Conservation (phyloP, 2,329 filamentous ascomycete genomes). For the Calonectria leucothoes region DNA sequence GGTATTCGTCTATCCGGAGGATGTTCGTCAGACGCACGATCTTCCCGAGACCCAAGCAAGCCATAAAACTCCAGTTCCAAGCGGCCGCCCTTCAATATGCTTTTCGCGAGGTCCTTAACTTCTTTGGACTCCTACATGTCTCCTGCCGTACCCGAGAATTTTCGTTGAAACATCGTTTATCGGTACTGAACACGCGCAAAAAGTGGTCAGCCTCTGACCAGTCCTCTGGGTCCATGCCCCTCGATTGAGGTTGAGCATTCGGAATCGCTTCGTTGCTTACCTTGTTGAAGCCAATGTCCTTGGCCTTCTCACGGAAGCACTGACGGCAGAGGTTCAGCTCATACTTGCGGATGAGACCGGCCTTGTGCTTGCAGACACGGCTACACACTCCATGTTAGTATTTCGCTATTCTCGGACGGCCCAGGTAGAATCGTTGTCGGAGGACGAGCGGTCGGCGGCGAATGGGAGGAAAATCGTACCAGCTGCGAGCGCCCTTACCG, state of each 20-base stretch:
- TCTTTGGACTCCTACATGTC: slow-evolving; percentile 37
- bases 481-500: slow-evolving; percentile 94
- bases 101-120: slow-evolving; percentile 50
- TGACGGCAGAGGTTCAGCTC: slow-evolving; percentile 90
- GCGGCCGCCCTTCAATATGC: slow-evolving; percentile 56
- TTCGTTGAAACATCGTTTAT: slow-evolving; percentile 48
- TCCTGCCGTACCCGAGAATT: slow-evolving; percentile 39
- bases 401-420: slow-evolving; percentile 16
- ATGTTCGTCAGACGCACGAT: slow-evolving; percentile 56
- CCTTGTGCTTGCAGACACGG: slow-evolving; percentile 87
- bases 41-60: slow-evolving; percentile 58
- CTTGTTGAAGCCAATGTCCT: slow-evolving; percentile 81
- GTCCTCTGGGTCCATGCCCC: not conserved
- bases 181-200: slow-evolving; percentile 46
- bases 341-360: slow-evolving; percentile 99
- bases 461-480: slow-evolving; percentile 69
- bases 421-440: slow-evolving; percentile 1
- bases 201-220: slow-evolving; percentile 30
- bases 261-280: slow-evolving; percentile 52
- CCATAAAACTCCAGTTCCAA: slow-evolving; percentile 60
- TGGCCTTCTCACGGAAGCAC: slow-evolving; percentile 80
- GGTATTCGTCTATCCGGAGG: slow-evolving; percentile 57
- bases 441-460: not conserved
- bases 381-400: slow-evolving; percentile 54
- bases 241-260: not conserved